Evolutionary conservation across 2,329 filamentous ascomycete species (phyloP).

Genomic region (Pestalotiopsis sp.): DNA sequence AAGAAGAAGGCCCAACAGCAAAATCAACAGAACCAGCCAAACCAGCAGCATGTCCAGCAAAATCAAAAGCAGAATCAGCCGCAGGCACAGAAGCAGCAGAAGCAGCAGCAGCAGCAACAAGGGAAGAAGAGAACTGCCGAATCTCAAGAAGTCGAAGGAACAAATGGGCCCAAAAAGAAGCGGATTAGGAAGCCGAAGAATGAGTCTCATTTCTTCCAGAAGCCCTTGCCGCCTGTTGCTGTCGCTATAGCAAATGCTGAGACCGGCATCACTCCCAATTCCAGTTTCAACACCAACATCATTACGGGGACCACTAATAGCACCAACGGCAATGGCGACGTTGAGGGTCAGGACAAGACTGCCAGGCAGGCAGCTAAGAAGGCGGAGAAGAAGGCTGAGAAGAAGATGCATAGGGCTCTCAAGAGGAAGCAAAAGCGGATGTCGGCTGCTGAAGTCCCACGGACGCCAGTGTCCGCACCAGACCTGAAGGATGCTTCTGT

Average conservation of each 20-base stretch:
- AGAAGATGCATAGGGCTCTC: slow-evolving; percentile 7
- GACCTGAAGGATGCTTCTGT: slow-evolving; percentile 7
- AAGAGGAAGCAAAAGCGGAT: not conserved
- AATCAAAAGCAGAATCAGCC: not conserved
- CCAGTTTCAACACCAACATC: not conserved
- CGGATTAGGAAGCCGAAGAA: not conserved
- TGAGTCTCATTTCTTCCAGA: slow-evolving; percentile 13
- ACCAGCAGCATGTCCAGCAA: not conserved
- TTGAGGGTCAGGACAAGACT: not conserved
- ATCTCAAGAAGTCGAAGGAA: not conserved
- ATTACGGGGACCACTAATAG: not conserved
- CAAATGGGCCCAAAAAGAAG: not conserved
- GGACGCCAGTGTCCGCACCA: not conserved
- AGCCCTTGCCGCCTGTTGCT: not conserved
- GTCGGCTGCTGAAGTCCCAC: not conserved
- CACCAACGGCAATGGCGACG: not conserved
- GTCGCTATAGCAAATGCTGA: not conserved
- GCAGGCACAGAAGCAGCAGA: not conserved
- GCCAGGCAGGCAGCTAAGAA: not conserved
- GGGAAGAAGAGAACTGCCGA: not conserved
- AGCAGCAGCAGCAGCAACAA: not conserved
- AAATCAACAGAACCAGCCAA: not conserved
- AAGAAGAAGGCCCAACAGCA: not conserved
- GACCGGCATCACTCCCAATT: not conserved
- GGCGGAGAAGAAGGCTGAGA: slow-evolving; percentile 8